Evolutionary conservation across 2,329 filamentous ascomycete genomes (phyloP).

Genomic region (Pseudocercospora macadamiae): DNA sequence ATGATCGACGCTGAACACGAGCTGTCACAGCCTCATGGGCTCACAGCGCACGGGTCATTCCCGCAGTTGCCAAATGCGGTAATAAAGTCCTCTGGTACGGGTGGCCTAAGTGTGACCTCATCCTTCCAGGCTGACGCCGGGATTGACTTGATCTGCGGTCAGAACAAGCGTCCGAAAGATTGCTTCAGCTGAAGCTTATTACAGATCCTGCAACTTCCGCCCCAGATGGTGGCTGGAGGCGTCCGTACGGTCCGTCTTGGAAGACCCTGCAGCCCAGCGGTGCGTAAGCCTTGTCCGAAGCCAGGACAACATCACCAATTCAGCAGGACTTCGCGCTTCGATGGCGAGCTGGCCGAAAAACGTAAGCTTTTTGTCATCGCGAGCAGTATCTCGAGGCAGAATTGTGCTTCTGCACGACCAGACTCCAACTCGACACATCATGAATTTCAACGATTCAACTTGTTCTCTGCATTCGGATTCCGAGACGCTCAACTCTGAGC

Average conservation of each 20-base stretch:
- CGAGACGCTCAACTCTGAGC: neutral
- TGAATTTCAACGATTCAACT: neutral
- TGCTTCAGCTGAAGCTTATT: neutral
- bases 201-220: neutral
- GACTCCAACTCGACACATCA: neutral
- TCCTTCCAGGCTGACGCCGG: neutral
- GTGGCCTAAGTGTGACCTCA: neutral
- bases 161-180: neutral
- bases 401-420: neutral
- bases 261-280: neutral
- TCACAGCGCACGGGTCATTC: neutral
- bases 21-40: neutral
- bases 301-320: neutral
- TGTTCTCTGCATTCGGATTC: neutral
- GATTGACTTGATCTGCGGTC: neutral
- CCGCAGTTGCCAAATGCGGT: neutral
- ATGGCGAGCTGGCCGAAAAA: neutral
- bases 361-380: neutral
- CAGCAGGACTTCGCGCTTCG: neutral
- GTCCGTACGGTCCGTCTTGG: neutral
- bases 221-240: neutral
- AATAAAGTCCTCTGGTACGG: neutral
- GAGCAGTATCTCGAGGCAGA: neutral
- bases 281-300: neutral
- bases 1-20: neutral